Evolutionary conservation across 495 filamentous ascomycete species (phyloP).

Genomic region (Parathielavia hyrcaniae): DNA sequence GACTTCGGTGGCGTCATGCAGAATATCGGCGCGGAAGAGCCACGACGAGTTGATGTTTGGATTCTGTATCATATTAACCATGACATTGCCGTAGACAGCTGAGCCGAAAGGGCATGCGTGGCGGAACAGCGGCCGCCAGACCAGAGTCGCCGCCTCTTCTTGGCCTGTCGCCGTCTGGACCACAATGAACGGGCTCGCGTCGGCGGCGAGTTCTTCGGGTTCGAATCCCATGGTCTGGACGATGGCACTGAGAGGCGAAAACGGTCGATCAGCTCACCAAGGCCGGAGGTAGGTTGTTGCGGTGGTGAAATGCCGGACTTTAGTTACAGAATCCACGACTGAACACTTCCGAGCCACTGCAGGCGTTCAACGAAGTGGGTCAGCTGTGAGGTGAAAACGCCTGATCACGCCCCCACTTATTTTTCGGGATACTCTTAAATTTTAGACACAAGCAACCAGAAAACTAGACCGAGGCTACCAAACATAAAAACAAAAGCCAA

Average conservation of each 20-base stretch:
- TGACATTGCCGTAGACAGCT: slow-evolving; percentile 54
- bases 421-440: too few species aligned
- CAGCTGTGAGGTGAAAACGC: too few species aligned
- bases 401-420: too few species aligned
- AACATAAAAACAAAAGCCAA: too few species aligned
- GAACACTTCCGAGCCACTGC: too few species aligned
- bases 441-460: too few species aligned
- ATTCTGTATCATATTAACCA: slow-evolving; percentile 70
- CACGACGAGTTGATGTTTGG: slow-evolving; percentile 79
- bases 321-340: too few species aligned
- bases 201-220: slow-evolving; percentile 32
- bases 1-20: slow-evolving; percentile 43
- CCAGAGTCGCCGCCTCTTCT: slow-evolving; percentile 8
- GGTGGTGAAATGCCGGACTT: background rate
- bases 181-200: slow-evolving; percentile 25
- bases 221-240: slow-evolving; percentile 20
- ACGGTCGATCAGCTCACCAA: background rate
- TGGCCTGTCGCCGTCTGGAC: slow-evolving; percentile 20
- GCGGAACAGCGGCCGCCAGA: slow-evolving; percentile 48
- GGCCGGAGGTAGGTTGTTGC: background rate
- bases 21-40: slow-evolving; percentile 82
- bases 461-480: too few species aligned
- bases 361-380: too few species aligned
- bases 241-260: background rate
- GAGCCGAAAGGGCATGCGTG: slow-evolving; percentile 53